Evolutionary conservation across 441 rosid genomes (phyloP).

Genomic region (Bocquillonia castaneifolia): DNA sequence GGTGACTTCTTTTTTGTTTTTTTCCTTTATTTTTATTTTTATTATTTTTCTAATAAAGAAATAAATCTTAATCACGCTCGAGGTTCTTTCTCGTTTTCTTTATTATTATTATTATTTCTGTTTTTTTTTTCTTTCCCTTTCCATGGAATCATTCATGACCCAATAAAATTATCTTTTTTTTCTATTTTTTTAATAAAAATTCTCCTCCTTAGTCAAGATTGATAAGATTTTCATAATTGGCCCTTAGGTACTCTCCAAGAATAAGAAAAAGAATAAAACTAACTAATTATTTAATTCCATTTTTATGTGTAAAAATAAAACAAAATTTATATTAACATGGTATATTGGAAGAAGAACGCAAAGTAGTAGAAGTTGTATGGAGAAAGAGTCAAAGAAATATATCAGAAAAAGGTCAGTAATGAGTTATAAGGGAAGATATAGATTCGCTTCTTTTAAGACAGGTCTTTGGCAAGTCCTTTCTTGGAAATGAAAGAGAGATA

Average conservation of each 20-base stretch:
- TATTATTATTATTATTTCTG: neutral
- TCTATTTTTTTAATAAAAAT: no score
- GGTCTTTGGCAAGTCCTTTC: constrained; percentile 35
- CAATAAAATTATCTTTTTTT: neutral
- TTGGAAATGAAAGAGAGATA: constrained; percentile 59
- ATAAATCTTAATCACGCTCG: neutral
- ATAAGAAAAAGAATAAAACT: no score
- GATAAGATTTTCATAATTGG: neutral
- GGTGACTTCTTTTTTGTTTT: constrained; percentile 30
- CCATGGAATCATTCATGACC: neutral
- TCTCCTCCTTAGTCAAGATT: no score
- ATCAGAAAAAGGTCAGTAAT: constrained; percentile 11
- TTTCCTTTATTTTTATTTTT: neutral
- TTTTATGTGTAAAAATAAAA: no score
- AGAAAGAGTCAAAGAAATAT: constrained; percentile 17
- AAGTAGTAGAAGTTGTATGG: constrained; percentile 8
- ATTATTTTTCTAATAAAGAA: no score
- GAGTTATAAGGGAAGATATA: constrained; percentile 14
- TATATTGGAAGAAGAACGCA: neutral
- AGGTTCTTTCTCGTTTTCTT: neutral
- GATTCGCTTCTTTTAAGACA: constrained; percentile 55
- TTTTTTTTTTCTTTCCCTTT: neutral
- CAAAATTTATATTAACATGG: no score
- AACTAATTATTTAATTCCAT: no score
- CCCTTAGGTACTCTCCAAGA: neutral